phyloP scores from a whole-genome alignment of 495 filamentous ascomycete genomes.

The Xylaria venustula region DNA sequence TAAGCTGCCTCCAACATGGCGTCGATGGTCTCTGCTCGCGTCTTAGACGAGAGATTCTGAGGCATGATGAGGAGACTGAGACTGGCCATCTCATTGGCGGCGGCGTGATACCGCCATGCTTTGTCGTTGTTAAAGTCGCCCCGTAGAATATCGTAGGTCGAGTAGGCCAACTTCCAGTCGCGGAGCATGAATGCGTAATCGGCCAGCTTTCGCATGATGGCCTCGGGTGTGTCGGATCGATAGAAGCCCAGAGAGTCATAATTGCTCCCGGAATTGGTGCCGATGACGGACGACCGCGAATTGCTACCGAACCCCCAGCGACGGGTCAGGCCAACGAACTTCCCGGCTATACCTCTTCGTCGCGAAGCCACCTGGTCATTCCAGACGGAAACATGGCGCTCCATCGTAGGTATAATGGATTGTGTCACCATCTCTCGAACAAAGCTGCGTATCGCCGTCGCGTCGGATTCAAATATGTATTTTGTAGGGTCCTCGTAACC shows the following conservation, averaged over 20 bases:
- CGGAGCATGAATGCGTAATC: slow-evolving; percentile 96
- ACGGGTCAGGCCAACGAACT: slow-evolving; percentile 89
- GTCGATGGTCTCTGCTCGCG: slow-evolving; percentile 74
- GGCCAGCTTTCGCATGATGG: slow-evolving; percentile 86
- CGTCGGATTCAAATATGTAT: slow-evolving; percentile 90
- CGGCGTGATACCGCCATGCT: slow-evolving; percentile 93
- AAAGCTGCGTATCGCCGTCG: slow-evolving; percentile 79
- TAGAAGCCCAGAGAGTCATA: slow-evolving; percentile 86
- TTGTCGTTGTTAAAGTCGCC: slow-evolving; percentile 91
- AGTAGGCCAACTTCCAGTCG: slow-evolving; percentile 90
- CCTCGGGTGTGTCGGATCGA: slow-evolving; percentile 77
- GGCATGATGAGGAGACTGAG: slow-evolving; percentile 75
- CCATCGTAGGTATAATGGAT: slow-evolving; percentile 92
- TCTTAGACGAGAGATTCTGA: slow-evolving; percentile 66
- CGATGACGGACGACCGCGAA: slow-evolving; percentile 43
- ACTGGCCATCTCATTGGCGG: slow-evolving; percentile 88
- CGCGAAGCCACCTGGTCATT: slow-evolving; percentile 96
- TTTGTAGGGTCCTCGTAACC: slow-evolving; percentile 69
- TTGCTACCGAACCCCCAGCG: slow-evolving; percentile 73
- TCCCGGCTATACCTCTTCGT: slow-evolving; percentile 79
- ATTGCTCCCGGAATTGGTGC: slow-evolving; percentile 54
- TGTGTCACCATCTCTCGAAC: slow-evolving; percentile 91
- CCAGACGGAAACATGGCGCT: slow-evolving; percentile 84
- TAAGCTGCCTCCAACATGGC: slow-evolving; percentile 81
- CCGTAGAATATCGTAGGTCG: slow-evolving; percentile 83